Conservation (phyloP, 2,329 filamentous ascomycete genomes). For the Colletotrichum lentis region DNA sequence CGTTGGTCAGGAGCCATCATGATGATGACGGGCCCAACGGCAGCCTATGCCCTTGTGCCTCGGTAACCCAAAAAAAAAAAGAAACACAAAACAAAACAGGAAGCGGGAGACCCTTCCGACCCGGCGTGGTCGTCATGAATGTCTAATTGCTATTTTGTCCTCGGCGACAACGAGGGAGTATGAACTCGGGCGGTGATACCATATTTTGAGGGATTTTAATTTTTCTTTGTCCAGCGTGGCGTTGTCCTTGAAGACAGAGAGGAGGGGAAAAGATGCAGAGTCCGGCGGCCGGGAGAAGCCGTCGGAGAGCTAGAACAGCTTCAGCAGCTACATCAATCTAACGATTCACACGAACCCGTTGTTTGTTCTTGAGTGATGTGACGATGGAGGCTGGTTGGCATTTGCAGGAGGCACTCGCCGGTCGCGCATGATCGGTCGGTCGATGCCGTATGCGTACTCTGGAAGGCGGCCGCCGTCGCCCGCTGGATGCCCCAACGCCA, state of each 20-base stretch:
- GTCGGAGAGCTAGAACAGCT: conserved; percentile 18
- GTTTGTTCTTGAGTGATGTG: neutral
- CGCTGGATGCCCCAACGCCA: too few relatives aligned
- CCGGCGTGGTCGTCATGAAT: conserved; percentile 37
- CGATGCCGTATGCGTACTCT: too few relatives aligned
- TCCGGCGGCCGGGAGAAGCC: conserved; percentile 10
- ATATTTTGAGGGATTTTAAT: conserved; percentile 34
- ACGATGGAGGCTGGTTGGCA: too few relatives aligned
- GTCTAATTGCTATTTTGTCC: conserved; percentile 36
- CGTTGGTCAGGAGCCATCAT: conserved; percentile 41
- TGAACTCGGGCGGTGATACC: conserved; percentile 37
- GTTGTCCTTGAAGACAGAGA: conserved; percentile 29
- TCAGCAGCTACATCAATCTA: conserved; percentile 29
- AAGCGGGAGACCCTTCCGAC: conserved; percentile 17
- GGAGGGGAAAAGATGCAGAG: conserved; percentile 9
- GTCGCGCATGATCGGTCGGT: neutral
- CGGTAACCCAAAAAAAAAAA: neutral
- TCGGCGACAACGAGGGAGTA: conserved; percentile 22
- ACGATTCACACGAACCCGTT: conserved; percentile 25
- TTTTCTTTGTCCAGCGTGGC: conserved; percentile 35
- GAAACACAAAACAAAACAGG: neutral
- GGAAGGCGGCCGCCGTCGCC: too few relatives aligned
- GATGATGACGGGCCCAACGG: conserved; percentile 24
- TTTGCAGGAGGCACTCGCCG: neutral
- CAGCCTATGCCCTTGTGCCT: neutral